Evolutionary conservation across 2,329 filamentous ascomycete species (phyloP).

Genomic region (Pleoardoris graminearum): DNA sequence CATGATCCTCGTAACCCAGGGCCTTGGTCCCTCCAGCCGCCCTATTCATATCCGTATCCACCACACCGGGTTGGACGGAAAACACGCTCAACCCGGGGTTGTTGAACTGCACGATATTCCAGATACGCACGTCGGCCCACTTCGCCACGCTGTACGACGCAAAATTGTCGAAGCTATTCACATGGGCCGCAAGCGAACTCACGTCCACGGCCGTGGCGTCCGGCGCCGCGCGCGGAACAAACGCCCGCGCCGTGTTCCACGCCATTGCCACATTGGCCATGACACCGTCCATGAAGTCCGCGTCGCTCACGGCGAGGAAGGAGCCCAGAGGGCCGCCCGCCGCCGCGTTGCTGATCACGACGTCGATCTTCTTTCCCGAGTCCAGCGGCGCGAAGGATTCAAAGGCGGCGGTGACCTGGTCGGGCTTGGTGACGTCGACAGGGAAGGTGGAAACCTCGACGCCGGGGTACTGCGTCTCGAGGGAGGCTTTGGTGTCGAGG

Average conservation of each 20-base stretch:
- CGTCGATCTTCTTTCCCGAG: conserved; percentile 21
- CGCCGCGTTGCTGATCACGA: conserved; percentile 29
- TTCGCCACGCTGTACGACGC: conserved; percentile 44
- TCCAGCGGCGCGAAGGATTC: conserved; percentile 7
- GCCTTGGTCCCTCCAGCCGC: conserved; percentile 17
- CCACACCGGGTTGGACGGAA: conserved; percentile 49
- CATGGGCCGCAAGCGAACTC: conserved; percentile 21
- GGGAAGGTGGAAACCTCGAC: conserved; percentile 17
- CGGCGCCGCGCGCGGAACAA: conserved; percentile 22
- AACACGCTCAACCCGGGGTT: conserved; percentile 46
- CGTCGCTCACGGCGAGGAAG: conserved; percentile 10
- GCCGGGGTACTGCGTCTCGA: conserved; percentile 20
- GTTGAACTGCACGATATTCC: conserved; percentile 42
- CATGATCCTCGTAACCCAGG: conserved; percentile 20
- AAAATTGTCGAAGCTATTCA: conserved; percentile 16
- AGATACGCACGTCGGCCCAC: conserved; percentile 41
- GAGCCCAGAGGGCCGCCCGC: conserved; percentile 9
- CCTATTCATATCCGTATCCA: conserved; percentile 45
- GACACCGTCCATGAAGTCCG: conserved; percentile 17
- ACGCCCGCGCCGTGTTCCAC: conserved; percentile 24
- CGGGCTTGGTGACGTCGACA: conserved; percentile 22
- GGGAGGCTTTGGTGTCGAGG: conserved; percentile 41
- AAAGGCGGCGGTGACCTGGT: conserved; percentile 25
- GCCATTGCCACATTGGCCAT: conserved; percentile 21
- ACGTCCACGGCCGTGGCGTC: conserved; percentile 28